Evolutionary conservation across 2,329 filamentous ascomycete species (phyloP), one percentile per base, ranked within the genome.

Genomic region (Sarocladiaceae sp.): DNA sequence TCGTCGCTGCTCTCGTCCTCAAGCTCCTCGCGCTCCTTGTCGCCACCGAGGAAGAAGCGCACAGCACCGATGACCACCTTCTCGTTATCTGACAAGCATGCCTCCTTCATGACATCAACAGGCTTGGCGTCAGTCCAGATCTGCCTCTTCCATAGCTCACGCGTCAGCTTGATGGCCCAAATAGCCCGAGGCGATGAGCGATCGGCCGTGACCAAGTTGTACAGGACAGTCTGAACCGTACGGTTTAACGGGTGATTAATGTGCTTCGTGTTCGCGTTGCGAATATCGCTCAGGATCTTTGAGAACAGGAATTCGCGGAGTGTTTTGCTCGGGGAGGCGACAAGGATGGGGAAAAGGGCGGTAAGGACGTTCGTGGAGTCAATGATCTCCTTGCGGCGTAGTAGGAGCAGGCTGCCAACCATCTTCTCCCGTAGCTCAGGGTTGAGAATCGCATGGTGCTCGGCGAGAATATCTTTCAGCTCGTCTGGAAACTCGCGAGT

Each of bases 41-140:
- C 93, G 26, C 90, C 90, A 19, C 93, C 93, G 1, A 98, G 74
- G 70, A 98, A 98, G 72, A 97, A 98, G 19, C 88, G 80, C 12
- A 94, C 87, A 34, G 88, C 90, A 13, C 89, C 88, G 5, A 85
- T 73, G 20, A 93, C 80, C 3, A 97, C 89, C 67, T 98, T 98
- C 55, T 94, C 88, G 54, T 96, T 95, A 43, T 95, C 85, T 3
- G 88, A 82, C 46, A 98, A 68, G 45, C 84, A 82, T 0, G 91
- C 89, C 65, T 95, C 86, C 66, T 95, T 95, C 90, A 98, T 97
- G 52, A 97, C 87, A 57, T 95, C 89, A n/a, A 97, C 93, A 0
- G 91, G 83, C 62, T 90, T 93, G 2, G 89, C 80, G 57, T 98
- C 93, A 9, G 86, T 88, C 93, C 93, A 98, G 51, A 97, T 83